A percentile compares a stretch with the other conserved stretches of the same genome.
These are phyloP conservation scores for Cryptococcus sp. DNA, from an alignment of 1,284 basidiomycete genomes.

Conservation along the genomic window DNA sequence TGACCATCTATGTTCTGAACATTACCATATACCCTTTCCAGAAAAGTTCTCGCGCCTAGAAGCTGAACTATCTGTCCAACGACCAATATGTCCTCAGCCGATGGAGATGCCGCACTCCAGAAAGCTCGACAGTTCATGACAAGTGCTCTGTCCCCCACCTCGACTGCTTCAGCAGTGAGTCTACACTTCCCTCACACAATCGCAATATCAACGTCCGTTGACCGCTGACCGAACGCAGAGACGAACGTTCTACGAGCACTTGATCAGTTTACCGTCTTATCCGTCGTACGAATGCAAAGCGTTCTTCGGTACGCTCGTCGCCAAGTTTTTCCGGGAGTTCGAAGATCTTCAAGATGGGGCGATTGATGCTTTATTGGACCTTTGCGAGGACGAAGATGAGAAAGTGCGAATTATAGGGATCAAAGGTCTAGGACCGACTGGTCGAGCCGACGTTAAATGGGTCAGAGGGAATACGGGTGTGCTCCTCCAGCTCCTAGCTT, in stretches of 20 bases:
- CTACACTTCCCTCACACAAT: background rate
- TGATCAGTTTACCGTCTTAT: constrained; percentile 27
- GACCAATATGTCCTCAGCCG: constrained; percentile 4
- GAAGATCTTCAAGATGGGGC: constrained; percentile 38
- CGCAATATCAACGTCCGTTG: background rate
- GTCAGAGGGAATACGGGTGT: constrained; percentile 42
- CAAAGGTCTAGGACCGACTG: constrained; percentile 34
- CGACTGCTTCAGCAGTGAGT: constrained; percentile 16
- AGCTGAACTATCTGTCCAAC: no score
- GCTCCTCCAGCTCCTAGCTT: constrained; percentile 37
- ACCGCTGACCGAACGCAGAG: constrained; percentile 11
- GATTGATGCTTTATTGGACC: constrained; percentile 39
- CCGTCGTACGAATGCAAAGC: constrained; percentile 22
- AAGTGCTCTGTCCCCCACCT: constrained; percentile 12
- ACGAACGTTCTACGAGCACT: constrained; percentile 20
- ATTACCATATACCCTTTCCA: no score
- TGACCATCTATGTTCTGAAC: no score
- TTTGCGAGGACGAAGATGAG: constrained; percentile 43
- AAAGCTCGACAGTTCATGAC: constrained; percentile 11
- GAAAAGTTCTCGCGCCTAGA: no score
- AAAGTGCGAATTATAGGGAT: constrained; percentile 40
- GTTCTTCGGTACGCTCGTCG: constrained; percentile 29
- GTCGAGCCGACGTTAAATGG: constrained; percentile 38
- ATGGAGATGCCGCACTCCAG: constrained; percentile 9
- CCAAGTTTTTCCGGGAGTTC: constrained; percentile 34